Percentiles rank a stretch among this genome's conserved stretches.
Conservation (phyloP, 345 rosid genomes). For the Cardamine resedifolia region DNA sequence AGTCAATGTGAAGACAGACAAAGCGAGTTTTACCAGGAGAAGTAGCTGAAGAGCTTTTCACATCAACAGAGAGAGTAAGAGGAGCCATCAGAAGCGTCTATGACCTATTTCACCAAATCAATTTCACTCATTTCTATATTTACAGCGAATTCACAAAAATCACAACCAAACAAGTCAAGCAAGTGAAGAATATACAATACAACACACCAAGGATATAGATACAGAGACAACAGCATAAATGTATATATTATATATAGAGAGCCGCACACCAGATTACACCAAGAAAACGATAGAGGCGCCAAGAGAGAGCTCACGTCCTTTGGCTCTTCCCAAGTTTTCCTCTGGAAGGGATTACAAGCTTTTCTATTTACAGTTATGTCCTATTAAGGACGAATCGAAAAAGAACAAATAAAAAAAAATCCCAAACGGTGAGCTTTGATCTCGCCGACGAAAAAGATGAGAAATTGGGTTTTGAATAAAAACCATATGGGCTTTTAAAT, state of each 20-base stretch:
- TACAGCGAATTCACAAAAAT: not conserved
- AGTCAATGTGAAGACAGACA: not conserved
- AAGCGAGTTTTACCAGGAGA: conserved; percentile 25
- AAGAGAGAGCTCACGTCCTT: conserved; percentile 25
- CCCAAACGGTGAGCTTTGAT: too few relatives aligned
- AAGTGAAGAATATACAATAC: conserved; percentile 14
- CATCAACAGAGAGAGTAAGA: conserved; percentile 41
- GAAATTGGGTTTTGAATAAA: too few relatives aligned
- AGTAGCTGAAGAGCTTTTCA: conserved; percentile 30
- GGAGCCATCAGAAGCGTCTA: conserved; percentile 37
- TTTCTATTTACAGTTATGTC: not conserved
- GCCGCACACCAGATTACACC: not conserved
- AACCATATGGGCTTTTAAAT: too few relatives aligned
- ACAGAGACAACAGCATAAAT: not conserved
- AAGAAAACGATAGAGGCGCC: not conserved
- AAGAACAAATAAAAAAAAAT: too few relatives aligned
- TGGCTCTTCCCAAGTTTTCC: conserved; percentile 12
- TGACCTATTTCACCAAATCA: conserved; percentile 27
- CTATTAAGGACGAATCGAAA: too few relatives aligned
- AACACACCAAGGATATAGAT: not conserved
- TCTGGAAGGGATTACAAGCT: not conserved
- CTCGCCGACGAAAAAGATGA: too few relatives aligned
- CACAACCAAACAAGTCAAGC: not conserved
- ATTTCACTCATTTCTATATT: not conserved
- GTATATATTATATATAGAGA: not conserved